These are phyloP conservation scores for Euphorbia tirucalli DNA, from an alignment of 345 rosid genomes.

Conservation along the genomic window DNA sequence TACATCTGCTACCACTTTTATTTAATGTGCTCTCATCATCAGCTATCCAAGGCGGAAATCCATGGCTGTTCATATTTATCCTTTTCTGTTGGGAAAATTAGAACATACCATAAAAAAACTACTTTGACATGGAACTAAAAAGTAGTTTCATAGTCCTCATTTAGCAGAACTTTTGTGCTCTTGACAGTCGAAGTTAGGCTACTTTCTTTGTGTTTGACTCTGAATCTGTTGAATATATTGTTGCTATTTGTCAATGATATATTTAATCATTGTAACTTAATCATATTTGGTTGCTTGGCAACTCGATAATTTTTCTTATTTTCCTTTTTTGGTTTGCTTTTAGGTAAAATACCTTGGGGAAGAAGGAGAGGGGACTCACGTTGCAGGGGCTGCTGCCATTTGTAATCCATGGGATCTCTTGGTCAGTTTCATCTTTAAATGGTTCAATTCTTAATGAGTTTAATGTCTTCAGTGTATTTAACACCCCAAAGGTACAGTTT, in stretches of 20 bases:
- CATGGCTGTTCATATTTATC: background rate
- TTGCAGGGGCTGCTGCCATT: conserved; percentile 80
- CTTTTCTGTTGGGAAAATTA: background rate
- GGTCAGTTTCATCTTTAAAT: conserved; percentile 48
- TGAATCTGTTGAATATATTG: background rate
- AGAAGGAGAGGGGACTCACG: conserved; percentile 62
- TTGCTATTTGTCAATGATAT: background rate
- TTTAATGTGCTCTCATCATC: too few relatives aligned
- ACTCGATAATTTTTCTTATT: conserved; percentile 1
- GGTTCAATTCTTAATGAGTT: background rate
- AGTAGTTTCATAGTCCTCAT: background rate
- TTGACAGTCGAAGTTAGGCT: too few relatives aligned
- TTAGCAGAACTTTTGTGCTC: background rate
- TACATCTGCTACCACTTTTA: background rate
- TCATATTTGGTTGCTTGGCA: background rate
- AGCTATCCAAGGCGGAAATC: background rate
- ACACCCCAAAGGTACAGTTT: background rate
- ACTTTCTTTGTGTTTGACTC: background rate
- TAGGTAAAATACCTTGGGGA: conserved; percentile 98
- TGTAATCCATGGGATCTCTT: conserved; percentile 94
- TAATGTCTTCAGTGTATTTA: background rate
- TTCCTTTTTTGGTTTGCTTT: conserved; percentile 10
- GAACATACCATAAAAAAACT: background rate
- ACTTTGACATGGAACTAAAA: background rate
- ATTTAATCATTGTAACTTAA: background rate